Evolutionary conservation across 2,329 filamentous ascomycete species (phyloP).

Genomic region (Drechslerella dactyloides): DNA sequence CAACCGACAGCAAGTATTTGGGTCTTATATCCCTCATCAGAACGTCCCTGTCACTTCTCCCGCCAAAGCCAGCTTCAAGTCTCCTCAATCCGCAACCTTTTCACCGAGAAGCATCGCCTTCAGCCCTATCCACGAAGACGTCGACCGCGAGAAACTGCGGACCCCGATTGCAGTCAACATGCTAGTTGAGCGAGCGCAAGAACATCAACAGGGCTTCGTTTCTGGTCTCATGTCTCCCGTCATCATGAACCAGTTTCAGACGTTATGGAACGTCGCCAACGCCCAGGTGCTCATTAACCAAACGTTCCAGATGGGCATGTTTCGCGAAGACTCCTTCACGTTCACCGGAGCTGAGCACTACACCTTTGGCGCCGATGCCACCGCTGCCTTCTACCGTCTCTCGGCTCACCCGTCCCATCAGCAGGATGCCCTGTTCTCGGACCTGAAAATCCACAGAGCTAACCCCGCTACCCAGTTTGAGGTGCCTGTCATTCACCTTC

Average conservation of each 20-base stretch:
- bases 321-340: constrained; percentile 49
- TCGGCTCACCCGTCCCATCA: constrained; percentile 53
- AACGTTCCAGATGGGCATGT: constrained; percentile 49
- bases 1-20: constrained; percentile 27
- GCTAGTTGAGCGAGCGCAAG: constrained; percentile 49
- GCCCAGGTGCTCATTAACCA: constrained; percentile 42
- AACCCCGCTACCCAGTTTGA: constrained; percentile 52
- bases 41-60: constrained; percentile 37
- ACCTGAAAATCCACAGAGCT: constrained; percentile 52
- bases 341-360: constrained; percentile 53
- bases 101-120: constrained; percentile 46
- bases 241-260: constrained; percentile 44
- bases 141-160: constrained; percentile 47
- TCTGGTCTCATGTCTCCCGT: constrained; percentile 46
- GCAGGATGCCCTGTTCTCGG: constrained; percentile 51
- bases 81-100: constrained; percentile 47
- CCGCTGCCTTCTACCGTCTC: constrained; percentile 53
- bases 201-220: constrained; percentile 46
- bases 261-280: constrained; percentile 49
- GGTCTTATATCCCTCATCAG: constrained; percentile 45
- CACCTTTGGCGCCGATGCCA: constrained; percentile 51
- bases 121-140: constrained; percentile 50
- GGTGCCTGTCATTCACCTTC: constrained; percentile 52
- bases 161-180: constrained; percentile 50
- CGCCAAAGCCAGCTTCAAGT: constrained; percentile 39